Evolutionary conservation across 2,329 filamentous ascomycete genomes (phyloP), one percentile per base, ranked within the genome.

Genomic region (Aureobasidium lini): DNA sequence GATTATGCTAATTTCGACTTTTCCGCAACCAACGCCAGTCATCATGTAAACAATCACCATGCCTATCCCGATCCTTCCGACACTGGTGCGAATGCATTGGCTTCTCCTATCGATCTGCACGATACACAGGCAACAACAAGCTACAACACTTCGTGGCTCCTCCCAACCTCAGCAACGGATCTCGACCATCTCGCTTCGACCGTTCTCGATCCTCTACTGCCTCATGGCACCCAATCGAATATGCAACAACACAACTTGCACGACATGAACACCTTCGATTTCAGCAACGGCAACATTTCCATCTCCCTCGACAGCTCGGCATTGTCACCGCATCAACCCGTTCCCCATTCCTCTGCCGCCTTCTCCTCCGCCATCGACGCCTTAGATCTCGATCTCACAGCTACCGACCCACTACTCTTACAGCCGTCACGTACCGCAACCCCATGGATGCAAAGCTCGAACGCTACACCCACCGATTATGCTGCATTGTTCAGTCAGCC

Each of bases 251-350:
- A 44, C 7, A 23, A 36, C 31, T 23, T 53, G 16, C 54, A 58
- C 23, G 64, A 70, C 31, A 64, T 69, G 18, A 74, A 74, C 58
- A 67, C 68, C 11, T 72, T 75, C 62, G 73, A 76, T 62, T 76
- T 77, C 66, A 66, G 63, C 18, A 70, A 67, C 52, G 72, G 72
- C 11, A 71, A 72, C 40, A 74, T 77, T 59, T 69, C 70, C 57
- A 70, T 76, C 44, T 68, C 69, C 11, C 74, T 76, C 54, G 72
- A 76, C 56, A 49, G 44, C 54, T 49, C 54, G 7, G 36, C 43
- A 1, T n/a, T 58, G 15, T 34, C 32, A 13, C 29, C 53, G 6
- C 42, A 57, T 11, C 52, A n/a, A 28, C 29, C 39, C 11, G 39
- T 36, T n/a, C n/a, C 52, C 15, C 29, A 47, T 6, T 44, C 52